Percentiles rank a stretch among this genome's conserved stretches.
These are phyloP conservation scores for Liquidambar formosana DNA, from an alignment of 164 flowering plant species.

Conservation along the genomic window DNA sequence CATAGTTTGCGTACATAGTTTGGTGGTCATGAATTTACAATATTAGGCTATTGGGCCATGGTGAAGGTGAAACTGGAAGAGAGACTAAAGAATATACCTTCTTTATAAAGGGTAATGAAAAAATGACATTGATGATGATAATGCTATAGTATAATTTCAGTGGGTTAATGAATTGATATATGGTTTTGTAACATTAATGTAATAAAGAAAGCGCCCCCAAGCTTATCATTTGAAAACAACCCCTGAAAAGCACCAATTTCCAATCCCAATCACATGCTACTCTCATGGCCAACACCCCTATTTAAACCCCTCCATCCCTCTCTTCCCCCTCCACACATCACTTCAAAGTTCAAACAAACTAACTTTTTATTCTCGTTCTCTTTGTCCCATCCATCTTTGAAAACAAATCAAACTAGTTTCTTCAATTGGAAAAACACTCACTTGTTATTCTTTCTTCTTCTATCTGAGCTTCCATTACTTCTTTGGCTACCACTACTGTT, in stretches of 20 bases:
- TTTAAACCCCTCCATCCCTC: constrained; percentile 40
- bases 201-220: neutral
- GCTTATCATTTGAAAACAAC: constrained; percentile 24
- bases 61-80: too few species aligned
- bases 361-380: constrained; percentile 15
- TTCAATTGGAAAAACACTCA: neutral
- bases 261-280: constrained; percentile 43
- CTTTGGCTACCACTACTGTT: neutral
- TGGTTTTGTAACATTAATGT: neutral
- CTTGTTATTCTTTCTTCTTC: neutral
- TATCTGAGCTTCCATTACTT: neutral
- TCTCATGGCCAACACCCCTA: constrained; percentile 36
- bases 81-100: too few species aligned
- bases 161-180: too few species aligned
- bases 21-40: too few species aligned
- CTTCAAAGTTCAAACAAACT: constrained; percentile 2
- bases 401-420: neutral
- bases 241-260: constrained; percentile 15
- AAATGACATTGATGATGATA: too few species aligned
- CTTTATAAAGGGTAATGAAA: too few species aligned
- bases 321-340: constrained; percentile 30
- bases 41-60: too few species aligned
- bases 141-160: too few species aligned
- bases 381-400: constrained; percentile 6
- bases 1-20: too few species aligned